These are phyloP conservation scores for Bretschneidera sinensis DNA, from an alignment of 345 rosid species.

Conservation along the genomic window DNA sequence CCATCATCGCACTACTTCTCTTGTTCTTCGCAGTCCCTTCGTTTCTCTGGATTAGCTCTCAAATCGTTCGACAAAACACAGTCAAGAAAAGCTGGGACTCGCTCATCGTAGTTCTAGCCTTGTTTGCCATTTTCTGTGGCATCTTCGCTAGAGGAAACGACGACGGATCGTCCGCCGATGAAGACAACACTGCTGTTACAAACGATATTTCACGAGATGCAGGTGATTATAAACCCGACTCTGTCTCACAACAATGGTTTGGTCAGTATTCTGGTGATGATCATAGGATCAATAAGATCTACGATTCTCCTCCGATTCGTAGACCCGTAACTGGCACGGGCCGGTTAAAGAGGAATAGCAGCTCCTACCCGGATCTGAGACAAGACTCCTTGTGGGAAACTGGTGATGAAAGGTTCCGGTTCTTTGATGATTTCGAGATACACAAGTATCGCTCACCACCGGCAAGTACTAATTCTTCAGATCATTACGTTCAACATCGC, in stretches of 20 bases:
- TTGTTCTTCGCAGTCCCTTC: conserved; percentile 40
- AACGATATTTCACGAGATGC: conserved; percentile 5
- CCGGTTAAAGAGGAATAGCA: conserved; percentile 63
- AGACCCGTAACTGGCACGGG: conserved; percentile 23
- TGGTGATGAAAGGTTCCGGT: conserved; percentile 45
- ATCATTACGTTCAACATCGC: conserved; percentile 13
- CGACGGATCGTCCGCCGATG: conserved; percentile 30
- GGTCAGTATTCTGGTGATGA: conserved; percentile 28
- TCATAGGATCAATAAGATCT: conserved; percentile 39
- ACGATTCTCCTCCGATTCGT: conserved; percentile 17
- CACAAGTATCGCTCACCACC: conserved; percentile 34
- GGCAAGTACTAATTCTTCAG: background rate
- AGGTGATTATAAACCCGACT: conserved; percentile 10
- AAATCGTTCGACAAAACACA: conserved; percentile 32
- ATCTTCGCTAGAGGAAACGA: conserved; percentile 53
- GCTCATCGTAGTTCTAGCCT: conserved; percentile 48
- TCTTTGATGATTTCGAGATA: conserved; percentile 67
- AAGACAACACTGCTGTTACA: conserved; percentile 6
- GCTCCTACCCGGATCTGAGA: conserved; percentile 75
- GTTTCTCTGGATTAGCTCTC: conserved; percentile 36
- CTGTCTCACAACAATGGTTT: conserved; percentile 38
- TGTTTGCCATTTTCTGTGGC: conserved; percentile 73
- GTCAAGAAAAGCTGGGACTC: conserved; percentile 71
- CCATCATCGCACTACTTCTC: conserved; percentile 40
- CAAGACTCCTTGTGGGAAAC: conserved; percentile 39